These are phyloP conservation scores for Suaeda aralocaspica DNA, from an alignment of 148 eudicot species.

Conservation along the genomic window DNA sequence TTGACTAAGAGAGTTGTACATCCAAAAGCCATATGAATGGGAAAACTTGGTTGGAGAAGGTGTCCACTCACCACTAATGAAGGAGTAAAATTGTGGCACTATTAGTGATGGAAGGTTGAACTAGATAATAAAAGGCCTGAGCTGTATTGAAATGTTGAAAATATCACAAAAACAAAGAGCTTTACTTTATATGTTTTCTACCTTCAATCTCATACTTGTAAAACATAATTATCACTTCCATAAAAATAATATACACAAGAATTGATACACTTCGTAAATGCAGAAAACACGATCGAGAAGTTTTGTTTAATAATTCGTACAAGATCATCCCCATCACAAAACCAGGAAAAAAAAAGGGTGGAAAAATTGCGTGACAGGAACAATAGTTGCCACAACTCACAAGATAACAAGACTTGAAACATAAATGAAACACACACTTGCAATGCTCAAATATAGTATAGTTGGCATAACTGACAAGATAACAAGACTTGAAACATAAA, in stretches of 20 bases:
- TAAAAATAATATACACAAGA: no score
- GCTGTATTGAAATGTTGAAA: background rate
- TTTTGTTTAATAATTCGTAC: no score
- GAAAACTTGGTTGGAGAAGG: background rate
- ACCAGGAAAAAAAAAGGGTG: no score
- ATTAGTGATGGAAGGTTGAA: background rate
- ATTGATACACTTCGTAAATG: no score
- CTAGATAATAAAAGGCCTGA: background rate
- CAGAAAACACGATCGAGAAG: no score
- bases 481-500: background rate
- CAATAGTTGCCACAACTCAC: background rate
- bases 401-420: background rate
- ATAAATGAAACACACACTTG: background rate
- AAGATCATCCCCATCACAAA: no score
- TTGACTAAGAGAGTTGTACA: background rate
- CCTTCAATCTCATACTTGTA: background rate
- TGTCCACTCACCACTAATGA: background rate
- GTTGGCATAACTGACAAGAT: background rate
- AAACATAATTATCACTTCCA: no score
- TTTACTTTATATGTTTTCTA: background rate
- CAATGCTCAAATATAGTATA: background rate
- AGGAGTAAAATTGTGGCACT: background rate
- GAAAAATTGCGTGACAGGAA: no score
- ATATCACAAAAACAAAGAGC: background rate
- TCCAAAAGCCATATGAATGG: background rate